Base-by-base conservation (phyloP, 116 monocot species). In the Posidonia oceanica region DNA sequence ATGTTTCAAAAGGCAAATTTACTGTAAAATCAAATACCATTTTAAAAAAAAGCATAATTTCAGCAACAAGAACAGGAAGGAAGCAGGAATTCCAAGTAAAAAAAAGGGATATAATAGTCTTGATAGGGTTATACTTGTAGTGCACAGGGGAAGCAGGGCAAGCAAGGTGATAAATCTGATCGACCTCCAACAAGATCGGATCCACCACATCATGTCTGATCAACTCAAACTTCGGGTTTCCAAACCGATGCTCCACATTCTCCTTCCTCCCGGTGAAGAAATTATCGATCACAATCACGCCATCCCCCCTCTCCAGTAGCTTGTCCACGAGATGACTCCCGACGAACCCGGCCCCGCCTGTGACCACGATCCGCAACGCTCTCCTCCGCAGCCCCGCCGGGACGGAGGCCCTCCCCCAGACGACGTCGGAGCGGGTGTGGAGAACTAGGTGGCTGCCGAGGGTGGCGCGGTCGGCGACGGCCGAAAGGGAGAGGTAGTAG, bases 121-220 rank as follows among this genome's bases (percentile, higher is more conserved):
- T 96, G 85, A 96, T 82, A 48, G 95, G 95, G 62, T 96, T 96
- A 79, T 80, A 91, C 77, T 96, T 95, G 84, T 95, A 95, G 67
- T 95, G 95, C 11, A 95, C 95, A 0, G 95, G 95, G 38, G 91
- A 91, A 13, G 96, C 96, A 1, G 96, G 96, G 81, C 96, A 96
- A 15, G 96, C 96, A 54, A 96, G 88, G 23, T 95, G 95, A 74
- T 95, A 95, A 84, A 95, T 95, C 91, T 88, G 88, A 64, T 95
- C 95, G 48, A 91, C 91, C 76, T 95, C 95, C 15, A 95, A 83
- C 21, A 95, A 75, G 36, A 95, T 67, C 39, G 95, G 95, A 74
- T 95, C 95, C 10, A 95, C 95, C 15, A 95, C 95, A 51, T 95
- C 91, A 69, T 94, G 94, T 14, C 94, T 60, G 71, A 94, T 87